A percentile compares a stretch with the other conserved stretches of the same genome.
phyloP scores from a whole-genome alignment of 1,284 basidiomycete species.

The Neonothopanus nambi region DNA sequence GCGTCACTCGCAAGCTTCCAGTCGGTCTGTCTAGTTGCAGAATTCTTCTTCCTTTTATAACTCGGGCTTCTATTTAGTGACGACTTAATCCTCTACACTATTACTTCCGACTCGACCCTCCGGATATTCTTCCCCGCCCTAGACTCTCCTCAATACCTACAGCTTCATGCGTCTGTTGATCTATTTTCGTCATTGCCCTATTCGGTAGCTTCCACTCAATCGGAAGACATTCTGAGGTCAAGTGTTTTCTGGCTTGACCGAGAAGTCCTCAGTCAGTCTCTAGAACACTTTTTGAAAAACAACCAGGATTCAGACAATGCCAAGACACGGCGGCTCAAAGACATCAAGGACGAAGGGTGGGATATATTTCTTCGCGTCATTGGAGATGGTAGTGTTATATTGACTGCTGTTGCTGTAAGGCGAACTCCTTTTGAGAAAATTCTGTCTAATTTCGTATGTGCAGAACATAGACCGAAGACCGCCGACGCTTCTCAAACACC shows the following conservation, averaged over 20 bases:
- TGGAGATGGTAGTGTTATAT: constrained; percentile 66
- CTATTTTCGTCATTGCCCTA: constrained; percentile 55
- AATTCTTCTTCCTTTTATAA: constrained; percentile 9
- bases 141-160: constrained; percentile 82
- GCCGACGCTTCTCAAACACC: constrained; percentile 80
- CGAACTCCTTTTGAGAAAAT: background rate
- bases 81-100: constrained; percentile 75
- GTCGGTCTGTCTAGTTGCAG: constrained; percentile 49
- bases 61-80: constrained; percentile 45
- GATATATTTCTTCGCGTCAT: constrained; percentile 79
- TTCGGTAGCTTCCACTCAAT: constrained; percentile 34
- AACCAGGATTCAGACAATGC: constrained; percentile 42
- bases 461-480: constrained; percentile 89
- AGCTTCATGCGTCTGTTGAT: constrained; percentile 79
- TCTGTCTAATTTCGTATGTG: background rate
- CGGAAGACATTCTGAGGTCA: constrained; percentile 37
- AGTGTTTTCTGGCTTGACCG: constrained; percentile 66
- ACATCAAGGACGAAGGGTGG: constrained; percentile 70
- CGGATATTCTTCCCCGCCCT: constrained; percentile 87
- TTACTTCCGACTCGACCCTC: constrained; percentile 73
- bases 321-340: constrained; percentile 47
- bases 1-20: constrained; percentile 65
- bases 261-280: constrained; percentile 50
- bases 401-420: constrained; percentile 76
- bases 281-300: constrained; percentile 42